Base-by-base conservation (phyloP, 176 grass and related monocot species). In the Ampelocalamus luodianensis region DNA sequence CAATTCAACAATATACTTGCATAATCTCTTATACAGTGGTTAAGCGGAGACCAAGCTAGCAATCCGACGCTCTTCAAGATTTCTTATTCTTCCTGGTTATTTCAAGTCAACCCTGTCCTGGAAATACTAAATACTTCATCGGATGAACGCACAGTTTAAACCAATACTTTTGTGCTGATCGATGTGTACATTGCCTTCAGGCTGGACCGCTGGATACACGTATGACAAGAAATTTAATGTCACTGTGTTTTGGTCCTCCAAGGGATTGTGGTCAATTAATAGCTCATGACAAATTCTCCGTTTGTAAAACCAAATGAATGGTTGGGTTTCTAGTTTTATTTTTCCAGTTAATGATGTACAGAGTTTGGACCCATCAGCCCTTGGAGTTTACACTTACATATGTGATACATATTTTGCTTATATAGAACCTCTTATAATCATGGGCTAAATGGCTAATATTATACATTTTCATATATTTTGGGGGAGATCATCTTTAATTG, bases 61-160 rank as follows among this genome's bases (percentile, higher is more conserved):
- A 16, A 29, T 72, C 14, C 13, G 26, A 7, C 8, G 44, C 8
- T 48, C 26, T 40, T 50, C 6, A 72, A 27, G 26, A 72, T 49
- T 72, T 70, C 22, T 68, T 37, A 40, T 12, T 44, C 11, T 70
- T 23, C 68, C 68, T 23, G 20, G 39, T 45, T n/a, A 43, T 45
- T 29, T 27, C 23, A 40, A 72, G n/a, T 29, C 44, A 50, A 72
- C 3, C 23, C 3, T 72, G 44, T 72, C 23, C 68, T 26, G n/a
- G n/a, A 71, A 49, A 72, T 29, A 72, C 43, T 32, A 72, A 24
- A 72, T 72, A 43, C 42, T 46, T 26, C 55, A 58, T 24, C n/a
- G 0, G 10, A 60, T 60, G n/a, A 60, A 60, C 22, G 56, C 56
- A 59, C 22, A 59, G 22, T 59, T 24, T 22, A 59, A 59, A 23